Conservation (phyloP, 352 stramenopile genomes). For the Globisporangium recalcitrans region DNA sequence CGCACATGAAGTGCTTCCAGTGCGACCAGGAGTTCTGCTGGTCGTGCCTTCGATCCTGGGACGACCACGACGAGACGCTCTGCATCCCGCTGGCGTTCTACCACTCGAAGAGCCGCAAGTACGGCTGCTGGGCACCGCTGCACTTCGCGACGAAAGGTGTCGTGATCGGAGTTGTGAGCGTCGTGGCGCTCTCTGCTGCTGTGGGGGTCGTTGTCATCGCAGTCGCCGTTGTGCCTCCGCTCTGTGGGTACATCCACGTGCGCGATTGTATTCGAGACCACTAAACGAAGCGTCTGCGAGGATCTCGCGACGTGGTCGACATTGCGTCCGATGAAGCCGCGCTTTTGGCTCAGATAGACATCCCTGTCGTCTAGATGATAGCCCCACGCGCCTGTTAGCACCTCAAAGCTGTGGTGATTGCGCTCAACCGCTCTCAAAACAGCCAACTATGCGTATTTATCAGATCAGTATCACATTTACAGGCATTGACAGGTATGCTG, state of each 20-base stretch:
- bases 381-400: too few species aligned
- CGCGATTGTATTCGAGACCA: constrained; percentile 21
- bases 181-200: constrained; percentile 42
- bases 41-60: constrained; percentile 65
- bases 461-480: too few species aligned
- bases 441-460: too few species aligned
- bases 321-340: neutral
- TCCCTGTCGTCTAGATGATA: neutral
- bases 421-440: too few species aligned
- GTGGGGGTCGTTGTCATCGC: constrained; percentile 29
- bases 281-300: neutral
- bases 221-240: constrained; percentile 53
- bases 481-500: too few species aligned
- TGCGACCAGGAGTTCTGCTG: constrained; percentile 85
- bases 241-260: constrained; percentile 48
- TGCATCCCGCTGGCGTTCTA: constrained; percentile 67
- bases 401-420: too few species aligned
- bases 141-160: constrained; percentile 67
- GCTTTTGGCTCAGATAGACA: neutral
- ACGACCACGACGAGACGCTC: constrained; percentile 66
- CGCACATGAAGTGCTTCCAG: constrained; percentile 84
- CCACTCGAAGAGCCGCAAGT: constrained; percentile 59
- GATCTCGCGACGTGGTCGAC: neutral
- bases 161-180: constrained; percentile 39
- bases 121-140: constrained; percentile 56